Base-by-base conservation (phyloP, 345 rosid species). In the Arabidopsis suecica region DNA sequence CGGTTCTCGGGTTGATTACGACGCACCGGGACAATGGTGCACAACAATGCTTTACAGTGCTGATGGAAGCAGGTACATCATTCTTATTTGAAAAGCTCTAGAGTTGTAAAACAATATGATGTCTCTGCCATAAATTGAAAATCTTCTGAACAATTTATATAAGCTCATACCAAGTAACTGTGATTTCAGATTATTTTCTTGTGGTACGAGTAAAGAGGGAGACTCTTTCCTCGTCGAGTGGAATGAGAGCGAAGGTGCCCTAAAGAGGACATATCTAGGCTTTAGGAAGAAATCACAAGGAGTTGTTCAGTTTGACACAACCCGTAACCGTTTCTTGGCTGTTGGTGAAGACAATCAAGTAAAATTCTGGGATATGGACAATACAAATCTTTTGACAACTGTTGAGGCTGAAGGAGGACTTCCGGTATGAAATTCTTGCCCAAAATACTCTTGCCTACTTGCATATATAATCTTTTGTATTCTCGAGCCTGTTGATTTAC, bases 1-100 rank as follows among this genome's bases (percentile, higher is more conserved):
- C 77, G 97, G 98, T 38, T 88, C 97, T 37, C 83, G 96, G 75
- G 94, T 89, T 71, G 96, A 89, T 72, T 93, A 91, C 65, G 91
- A 91, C 40, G 94, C 98, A 78, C 98, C 98, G 22, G 96, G 98
- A 50, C 87, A 60, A 13, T 83, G 94, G 88, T 87, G 96, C 74
- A 88, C 98, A 28, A 86, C 85, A 1, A 89, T 93, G 98, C 84
- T 83, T 30, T 93, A 93, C 76, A 91, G 89, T 77, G 94, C 93
- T 58, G 97, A 93, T 67, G 97, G 98, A 47, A 91, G 86, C 76
- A 86, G 98, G 97, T 90, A 62, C 68, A 67, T 65, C 12, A 51
- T 62, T 12, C 44, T 20, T 45, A 9, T 60, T 47, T 0, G 0
- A 66, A 60, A 54, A 16, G 61, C 49, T 69, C 59, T 69, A 23